Conservation (phyloP, 108 stramenopile genomes). For the Aureococcus anophagefferens region DNA sequence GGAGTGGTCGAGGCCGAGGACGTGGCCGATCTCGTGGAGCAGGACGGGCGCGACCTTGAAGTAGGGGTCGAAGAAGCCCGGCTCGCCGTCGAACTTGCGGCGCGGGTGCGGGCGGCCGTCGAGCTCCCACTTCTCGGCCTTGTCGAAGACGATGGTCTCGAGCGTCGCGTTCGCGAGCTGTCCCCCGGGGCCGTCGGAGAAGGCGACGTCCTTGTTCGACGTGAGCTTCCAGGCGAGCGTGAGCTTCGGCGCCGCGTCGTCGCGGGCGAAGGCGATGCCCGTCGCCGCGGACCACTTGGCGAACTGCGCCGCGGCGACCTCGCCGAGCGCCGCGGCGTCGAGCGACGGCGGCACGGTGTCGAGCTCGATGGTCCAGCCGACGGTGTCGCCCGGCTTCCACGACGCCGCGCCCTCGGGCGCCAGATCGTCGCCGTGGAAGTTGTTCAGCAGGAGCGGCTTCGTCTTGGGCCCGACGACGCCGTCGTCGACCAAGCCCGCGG, state of each 20-base stretch:
- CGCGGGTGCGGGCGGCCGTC: background rate
- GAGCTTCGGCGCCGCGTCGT: background rate
- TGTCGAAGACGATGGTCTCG: background rate
- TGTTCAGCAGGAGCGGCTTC: background rate
- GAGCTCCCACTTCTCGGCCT: background rate
- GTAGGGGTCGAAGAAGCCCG: too few relatives aligned
- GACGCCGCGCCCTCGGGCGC: too few relatives aligned
- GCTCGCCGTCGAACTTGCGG: too few relatives aligned
- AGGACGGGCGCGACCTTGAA: background rate
- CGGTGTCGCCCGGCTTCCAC: background rate
- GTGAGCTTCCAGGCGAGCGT: background rate
- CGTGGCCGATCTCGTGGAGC: background rate
- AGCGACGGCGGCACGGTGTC: too few relatives aligned
- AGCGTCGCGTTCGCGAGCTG: background rate
- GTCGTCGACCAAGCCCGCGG: too few relatives aligned
- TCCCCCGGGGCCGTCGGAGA: background rate
- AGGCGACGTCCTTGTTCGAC: background rate
- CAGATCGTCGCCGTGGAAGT: background rate
- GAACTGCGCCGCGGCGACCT: background rate
- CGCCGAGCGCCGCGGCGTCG: background rate
- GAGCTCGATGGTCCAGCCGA: background rate
- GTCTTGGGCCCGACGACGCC: conserved; percentile 5
- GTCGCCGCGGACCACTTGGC: background rate
- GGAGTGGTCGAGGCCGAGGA: background rate
- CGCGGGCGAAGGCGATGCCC: background rate